Conservation (phyloP, 2,329 filamentous ascomycete species). For the Alternaria sp. region DNA sequence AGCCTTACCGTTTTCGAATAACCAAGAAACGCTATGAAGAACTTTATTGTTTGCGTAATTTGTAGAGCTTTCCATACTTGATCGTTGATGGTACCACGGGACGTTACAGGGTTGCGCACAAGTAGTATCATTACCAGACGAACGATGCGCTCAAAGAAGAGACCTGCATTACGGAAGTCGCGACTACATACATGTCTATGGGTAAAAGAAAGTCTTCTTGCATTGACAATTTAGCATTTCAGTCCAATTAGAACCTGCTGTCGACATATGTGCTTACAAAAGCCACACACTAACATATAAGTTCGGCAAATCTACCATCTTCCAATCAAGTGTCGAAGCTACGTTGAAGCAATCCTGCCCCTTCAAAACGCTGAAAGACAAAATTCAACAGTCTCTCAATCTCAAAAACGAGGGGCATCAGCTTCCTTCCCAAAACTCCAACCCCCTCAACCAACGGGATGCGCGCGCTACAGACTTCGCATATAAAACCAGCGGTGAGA, state of each 20-base stretch:
- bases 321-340: background rate
- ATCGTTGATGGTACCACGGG: background rate
- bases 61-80: background rate
- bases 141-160: background rate
- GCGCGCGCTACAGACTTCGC: background rate
- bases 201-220: background rate
- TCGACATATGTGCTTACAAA: background rate
- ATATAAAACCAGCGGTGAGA: constrained; percentile 3
- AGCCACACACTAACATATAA: background rate
- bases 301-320: background rate
- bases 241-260: background rate
- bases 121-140: background rate
- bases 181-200: background rate
- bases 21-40: background rate
- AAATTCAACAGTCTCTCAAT: background rate
- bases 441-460: background rate
- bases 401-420: constrained; percentile 2
- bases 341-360: background rate
- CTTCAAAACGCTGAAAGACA: background rate
- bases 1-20: background rate
- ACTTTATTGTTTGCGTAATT: background rate
- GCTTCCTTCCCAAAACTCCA: background rate
- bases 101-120: background rate
- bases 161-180: background rate
- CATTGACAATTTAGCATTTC: background rate